Evolutionary conservation across 495 filamentous ascomycete species (phyloP), one percentile per base, ranked within the genome.

Genomic region (Penicillium salamii): DNA sequence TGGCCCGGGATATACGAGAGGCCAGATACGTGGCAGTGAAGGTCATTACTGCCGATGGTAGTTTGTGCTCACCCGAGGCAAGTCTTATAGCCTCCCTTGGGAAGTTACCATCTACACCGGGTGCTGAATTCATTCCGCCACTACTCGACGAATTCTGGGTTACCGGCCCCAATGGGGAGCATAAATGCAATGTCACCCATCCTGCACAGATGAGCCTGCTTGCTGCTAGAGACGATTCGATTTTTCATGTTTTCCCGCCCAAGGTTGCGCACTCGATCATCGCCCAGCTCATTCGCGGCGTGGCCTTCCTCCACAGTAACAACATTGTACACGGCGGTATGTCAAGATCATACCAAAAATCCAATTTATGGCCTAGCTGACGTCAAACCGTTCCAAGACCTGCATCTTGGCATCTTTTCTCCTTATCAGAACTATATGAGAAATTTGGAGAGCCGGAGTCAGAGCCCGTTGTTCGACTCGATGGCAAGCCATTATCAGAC

Each of bases 151-250:
- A 57, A 19, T 77, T 78, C 43, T 37, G 29, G 32, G 42, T 58
- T 40, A 5, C 50, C 4, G 68, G 74, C 7, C 64, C 66, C 6
- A 76, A 77, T 60, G 75, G 75, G 14, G 55, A 15, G 13, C 74
- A 78, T 50, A 55, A 53, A 45, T 77, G 74, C 42, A 47, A 73
- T 12, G 70, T 71, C 7, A 72, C 69, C 11, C 60, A 58, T 13
- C 58, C 61, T 1, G 56, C 56, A 39, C 49, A 14, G 37, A 52
- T 53, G 44, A 62, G 66, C 3, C 31, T 66, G 26, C 61, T 65
- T 51, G 42, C 54, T 54, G 54, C 53, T 9, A 53, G 49, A 38
- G 61, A 63, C 18, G 53, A 50, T 13, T 54, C 51, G 24, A 50
- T 40, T n/a, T 55, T 52, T n/a, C 46, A 59, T 3, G 45, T 63